phyloP scores from a whole-genome alignment of 2,329 filamentous ascomycete genomes.

The Beauveria sp. region DNA sequence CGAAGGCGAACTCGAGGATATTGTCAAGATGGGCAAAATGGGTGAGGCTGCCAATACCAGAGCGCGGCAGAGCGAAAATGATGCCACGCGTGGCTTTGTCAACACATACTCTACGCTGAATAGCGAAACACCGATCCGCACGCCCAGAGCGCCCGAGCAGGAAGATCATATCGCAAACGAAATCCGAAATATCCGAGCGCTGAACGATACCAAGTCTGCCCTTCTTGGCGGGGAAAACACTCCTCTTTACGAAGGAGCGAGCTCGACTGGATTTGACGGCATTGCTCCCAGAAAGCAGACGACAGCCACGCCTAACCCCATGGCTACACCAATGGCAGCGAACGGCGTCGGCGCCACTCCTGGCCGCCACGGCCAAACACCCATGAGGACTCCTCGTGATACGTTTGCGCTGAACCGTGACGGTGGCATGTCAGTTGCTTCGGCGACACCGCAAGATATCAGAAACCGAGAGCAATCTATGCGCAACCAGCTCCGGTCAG shows the following conservation, averaged over 20 bases:
- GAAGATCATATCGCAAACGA: constrained; percentile 97
- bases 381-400: constrained; percentile 82
- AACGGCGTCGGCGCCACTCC: constrained; percentile 63
- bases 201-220: constrained; percentile 91
- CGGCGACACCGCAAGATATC: constrained; percentile 70
- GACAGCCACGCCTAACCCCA: constrained; percentile 86
- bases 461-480: constrained; percentile 62
- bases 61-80: constrained; percentile 72
- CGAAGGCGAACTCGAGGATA: constrained; percentile 89
- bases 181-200: constrained; percentile 82
- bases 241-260: constrained; percentile 70
- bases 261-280: constrained; percentile 82
- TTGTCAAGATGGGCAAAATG: constrained; percentile 96
- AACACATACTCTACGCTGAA: constrained; percentile 81
- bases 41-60: constrained; percentile 76
- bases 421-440: constrained; percentile 58
- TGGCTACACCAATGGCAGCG: constrained; percentile 77
- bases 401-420: constrained; percentile 75
- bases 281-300: constrained; percentile 72
- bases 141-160: constrained; percentile 81
- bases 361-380: constrained; percentile 66
- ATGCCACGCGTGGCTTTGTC: constrained; percentile 76
- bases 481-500: constrained; percentile 60
- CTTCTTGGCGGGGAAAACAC: constrained; percentile 91
- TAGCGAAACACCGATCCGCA: constrained; percentile 79